Conservation (phyloP, 75 land plant species). For the Gnetum montanum region DNA sequence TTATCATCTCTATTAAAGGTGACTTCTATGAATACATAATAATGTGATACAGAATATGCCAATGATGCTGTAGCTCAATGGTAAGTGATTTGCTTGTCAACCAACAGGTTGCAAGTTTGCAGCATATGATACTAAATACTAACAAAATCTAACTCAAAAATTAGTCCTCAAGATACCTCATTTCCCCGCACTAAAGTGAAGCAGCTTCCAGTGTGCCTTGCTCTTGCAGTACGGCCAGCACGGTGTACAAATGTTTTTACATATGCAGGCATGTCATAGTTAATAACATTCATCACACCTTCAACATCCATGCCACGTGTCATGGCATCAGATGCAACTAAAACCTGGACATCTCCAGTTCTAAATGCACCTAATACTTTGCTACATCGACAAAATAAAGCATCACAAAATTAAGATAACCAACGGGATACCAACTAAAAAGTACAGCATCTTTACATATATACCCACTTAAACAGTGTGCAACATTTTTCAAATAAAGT, state of each 20-base stretch:
- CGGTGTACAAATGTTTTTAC: slow-evolving; percentile 89
- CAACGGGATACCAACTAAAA: not conserved
- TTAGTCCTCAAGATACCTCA: slow-evolving; percentile 43
- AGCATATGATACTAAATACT: not conserved
- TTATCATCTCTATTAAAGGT: not conserved
- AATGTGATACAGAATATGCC: not conserved
- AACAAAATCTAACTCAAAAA: not conserved
- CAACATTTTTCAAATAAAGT: too few relatives aligned
- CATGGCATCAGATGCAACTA: slow-evolving; percentile 90
- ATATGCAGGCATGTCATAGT: slow-evolving; percentile 83
- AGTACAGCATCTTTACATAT: not conserved
- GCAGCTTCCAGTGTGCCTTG: slow-evolving; percentile 72
- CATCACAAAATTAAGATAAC: not conserved
- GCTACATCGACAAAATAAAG: slow-evolving; percentile 30
- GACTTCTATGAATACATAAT: not conserved
- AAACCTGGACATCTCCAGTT: slow-evolving; percentile 62
- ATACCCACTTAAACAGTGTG: too few relatives aligned
- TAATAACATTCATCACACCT: slow-evolving; percentile 78
- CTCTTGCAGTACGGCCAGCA: slow-evolving; percentile 94
- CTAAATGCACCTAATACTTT: slow-evolving; percentile 66
- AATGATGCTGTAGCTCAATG: not conserved
- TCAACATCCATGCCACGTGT: slow-evolving; percentile 99
- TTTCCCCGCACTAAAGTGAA: slow-evolving; percentile 62
- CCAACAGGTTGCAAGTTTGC: not conserved
- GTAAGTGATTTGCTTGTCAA: not conserved